Base-by-base conservation (phyloP, 768 basidiomycete species). In the Lanmaoa rubissima region DNA sequence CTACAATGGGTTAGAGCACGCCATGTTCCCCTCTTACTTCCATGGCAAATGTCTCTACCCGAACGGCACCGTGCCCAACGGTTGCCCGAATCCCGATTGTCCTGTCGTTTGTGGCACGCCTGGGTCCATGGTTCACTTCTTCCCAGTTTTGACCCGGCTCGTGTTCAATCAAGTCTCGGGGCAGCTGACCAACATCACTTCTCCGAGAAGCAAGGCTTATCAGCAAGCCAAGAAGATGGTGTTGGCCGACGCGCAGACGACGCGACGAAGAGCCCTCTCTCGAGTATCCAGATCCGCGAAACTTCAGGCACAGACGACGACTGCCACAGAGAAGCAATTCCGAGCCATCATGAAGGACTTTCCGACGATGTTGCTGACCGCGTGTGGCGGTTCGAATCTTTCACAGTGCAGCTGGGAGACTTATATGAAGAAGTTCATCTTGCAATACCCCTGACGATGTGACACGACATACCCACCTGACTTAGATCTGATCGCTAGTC, bases 71-170 rank as follows among this genome's bases (percentile, higher is more conserved):
- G 80, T 87, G 40, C 89, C 88, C 16, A 51, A 73, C 2, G 89
- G 90, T 24, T 91, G 90, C 62, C 89, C 89, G 10, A 88, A 90
- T 61, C 87, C 88, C 36, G 83, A 90, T 64, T 92, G 89, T 66
- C 82, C 87, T 21, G 80, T 89, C 53, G 81, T 90, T 34, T 91
- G 89, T 60, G 88, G 90, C 64, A 91, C 89, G 6, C 87, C 90
- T n/a, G 88, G 89, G 11, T 90, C 88, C 3, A 71, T 92, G 61
- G 80, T 87, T 11, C 87, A 90, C 71, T 87, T 83, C 73, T 90
- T 78, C 70, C 48, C 73, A 9, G 75, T 62, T 31, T 75, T 90
- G 19, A 65, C 71, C 35, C 69, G 63, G 48, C 81, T 86, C 67
- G 82, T 77, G 13, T 84, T 74, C 70, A 73, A 81, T 49, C 55